A percentile compares a stretch with the other conserved stretches of the same genome.
phyloP scores from a whole-genome alignment of 2,329 filamentous ascomycete species.

The Alternaria triticina region DNA sequence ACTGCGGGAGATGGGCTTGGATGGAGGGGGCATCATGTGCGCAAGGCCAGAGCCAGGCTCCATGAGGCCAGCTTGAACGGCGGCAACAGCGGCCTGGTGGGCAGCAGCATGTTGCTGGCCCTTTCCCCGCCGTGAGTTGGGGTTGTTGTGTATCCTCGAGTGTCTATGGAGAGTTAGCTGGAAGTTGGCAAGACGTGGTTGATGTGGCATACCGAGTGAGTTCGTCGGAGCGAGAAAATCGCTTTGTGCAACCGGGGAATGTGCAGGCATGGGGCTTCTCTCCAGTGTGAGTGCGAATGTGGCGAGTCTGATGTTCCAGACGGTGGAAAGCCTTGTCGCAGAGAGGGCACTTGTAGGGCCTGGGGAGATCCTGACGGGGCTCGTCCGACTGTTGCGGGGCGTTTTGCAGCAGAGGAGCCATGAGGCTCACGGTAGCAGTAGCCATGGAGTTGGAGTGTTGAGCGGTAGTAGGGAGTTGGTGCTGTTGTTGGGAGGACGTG shows the following conservation, averaged over 20 bases:
- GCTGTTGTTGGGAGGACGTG: conserved; percentile 17
- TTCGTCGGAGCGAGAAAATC: conserved; percentile 95
- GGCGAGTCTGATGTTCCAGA: conserved; percentile 88
- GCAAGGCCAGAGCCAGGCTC: conserved; percentile 57
- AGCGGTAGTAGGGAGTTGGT: conserved; percentile 18
- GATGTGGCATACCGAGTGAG: conserved; percentile 63
- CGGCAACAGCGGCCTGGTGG: conserved; percentile 62
- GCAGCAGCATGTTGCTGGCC: conserved; percentile 71
- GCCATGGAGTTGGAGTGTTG: conserved; percentile 41
- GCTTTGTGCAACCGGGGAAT: conserved; percentile 94
- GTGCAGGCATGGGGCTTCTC: conserved; percentile 98
- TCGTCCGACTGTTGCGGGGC: conserved; percentile 53
- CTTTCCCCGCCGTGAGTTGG: conserved; percentile 92
- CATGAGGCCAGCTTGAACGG: conserved; percentile 58
- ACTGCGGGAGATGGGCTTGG: conserved; percentile 82
- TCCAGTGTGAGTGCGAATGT: conserved; percentile 96
- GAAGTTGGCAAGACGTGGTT: not conserved
- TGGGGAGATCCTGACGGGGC: conserved; percentile 82
- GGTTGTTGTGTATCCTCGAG: conserved; percentile 98
- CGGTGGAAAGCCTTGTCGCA: conserved; percentile 99
- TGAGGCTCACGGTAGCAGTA: conserved; percentile 56
- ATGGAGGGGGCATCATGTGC: conserved; percentile 76
- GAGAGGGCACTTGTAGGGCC: conserved; percentile 97
- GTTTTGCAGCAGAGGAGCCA: conserved; percentile 67
- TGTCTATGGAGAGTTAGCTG: conserved; percentile 63